These are phyloP conservation scores for Beauveria brongniartii DNA, from an alignment of 2,329 filamentous ascomycete genomes.

Conservation along the genomic window DNA sequence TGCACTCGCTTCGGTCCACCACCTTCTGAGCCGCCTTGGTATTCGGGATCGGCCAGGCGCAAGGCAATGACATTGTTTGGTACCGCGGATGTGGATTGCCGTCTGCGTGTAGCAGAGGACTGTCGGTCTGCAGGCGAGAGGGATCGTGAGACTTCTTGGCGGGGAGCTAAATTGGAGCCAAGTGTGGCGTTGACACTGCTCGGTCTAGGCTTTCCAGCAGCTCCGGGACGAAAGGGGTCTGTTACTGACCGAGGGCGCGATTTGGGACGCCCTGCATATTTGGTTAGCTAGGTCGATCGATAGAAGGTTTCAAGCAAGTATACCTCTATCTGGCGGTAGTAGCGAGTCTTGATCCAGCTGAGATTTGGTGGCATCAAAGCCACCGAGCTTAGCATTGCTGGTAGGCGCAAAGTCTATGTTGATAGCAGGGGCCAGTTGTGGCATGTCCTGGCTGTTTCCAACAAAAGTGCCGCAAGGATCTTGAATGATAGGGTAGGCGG, in stretches of 20 bases:
- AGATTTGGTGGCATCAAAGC: conserved; percentile 46
- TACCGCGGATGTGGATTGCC: conserved; percentile 57
- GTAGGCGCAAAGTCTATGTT: conserved; percentile 88
- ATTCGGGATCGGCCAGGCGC: conserved; percentile 80
- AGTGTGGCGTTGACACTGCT: conserved; percentile 31
- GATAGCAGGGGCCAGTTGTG: conserved; percentile 86
- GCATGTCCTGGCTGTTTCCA: conserved; percentile 49
- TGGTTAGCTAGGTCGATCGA: conserved; percentile 3
- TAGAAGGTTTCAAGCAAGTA: conserved; percentile 16
- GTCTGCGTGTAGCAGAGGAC: conserved; percentile 28
- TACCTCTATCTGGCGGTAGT: conserved; percentile 70
- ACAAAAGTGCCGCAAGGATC: conserved; percentile 42
- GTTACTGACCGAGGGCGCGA: conserved; percentile 49
- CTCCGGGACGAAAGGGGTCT: conserved; percentile 48
- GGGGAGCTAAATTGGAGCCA: conserved; percentile 34
- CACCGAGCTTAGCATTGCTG: conserved; percentile 35
- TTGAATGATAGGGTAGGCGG: conserved; percentile 30
- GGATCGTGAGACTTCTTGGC: conserved; percentile 41
- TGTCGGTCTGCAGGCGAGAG: conserved; percentile 52
- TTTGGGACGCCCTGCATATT: conserved; percentile 32
- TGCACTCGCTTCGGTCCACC: conserved; percentile 74
- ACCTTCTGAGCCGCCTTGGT: conserved; percentile 56
- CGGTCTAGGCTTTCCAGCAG: conserved; percentile 29
- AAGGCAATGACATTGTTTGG: conserved; percentile 68
- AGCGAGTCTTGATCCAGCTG: conserved; percentile 69